These are phyloP conservation scores for Pythium guiyangense DNA, from an alignment of 352 stramenopile genomes.

Conservation along the genomic window DNA sequence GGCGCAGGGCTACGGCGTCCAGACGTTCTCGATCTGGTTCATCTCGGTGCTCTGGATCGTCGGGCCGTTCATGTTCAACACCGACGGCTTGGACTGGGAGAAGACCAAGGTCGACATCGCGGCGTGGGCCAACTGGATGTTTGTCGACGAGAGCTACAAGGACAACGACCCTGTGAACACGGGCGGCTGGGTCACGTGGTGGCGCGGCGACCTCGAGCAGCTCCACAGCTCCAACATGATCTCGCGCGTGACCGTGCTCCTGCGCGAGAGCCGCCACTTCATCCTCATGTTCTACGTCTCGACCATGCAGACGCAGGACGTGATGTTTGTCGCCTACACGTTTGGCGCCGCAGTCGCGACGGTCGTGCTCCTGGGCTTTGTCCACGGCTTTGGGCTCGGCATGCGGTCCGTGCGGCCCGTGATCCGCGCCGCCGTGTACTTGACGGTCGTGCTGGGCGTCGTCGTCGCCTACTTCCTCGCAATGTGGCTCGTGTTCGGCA, in stretches of 20 bases:
- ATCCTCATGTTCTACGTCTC: constrained; percentile 68
- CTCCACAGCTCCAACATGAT: constrained; percentile 66
- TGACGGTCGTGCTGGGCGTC: constrained; percentile 21
- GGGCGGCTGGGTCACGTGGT: constrained; percentile 74
- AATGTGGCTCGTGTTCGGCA: constrained; percentile 33
- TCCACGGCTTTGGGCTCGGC: constrained; percentile 25
- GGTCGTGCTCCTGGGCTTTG: constrained; percentile 7
- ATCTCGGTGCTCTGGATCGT: constrained; percentile 69
- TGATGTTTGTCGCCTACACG: constrained; percentile 46
- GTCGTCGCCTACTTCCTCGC: constrained; percentile 47
- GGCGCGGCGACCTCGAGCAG: constrained; percentile 59
- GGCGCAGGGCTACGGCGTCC: constrained; percentile 63
- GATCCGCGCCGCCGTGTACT: constrained; percentile 40
- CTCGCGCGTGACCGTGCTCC: constrained; percentile 56
- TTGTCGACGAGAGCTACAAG: constrained; percentile 51
- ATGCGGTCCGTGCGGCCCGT: constrained; percentile 34
- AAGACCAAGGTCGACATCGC: constrained; percentile 72
- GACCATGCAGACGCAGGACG: constrained; percentile 35
- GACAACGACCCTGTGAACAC: constrained; percentile 58
- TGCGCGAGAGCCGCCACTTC: constrained; percentile 72
- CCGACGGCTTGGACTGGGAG: constrained; percentile 64
- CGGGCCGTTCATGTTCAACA: constrained; percentile 78
- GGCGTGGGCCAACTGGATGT: constrained; percentile 72
- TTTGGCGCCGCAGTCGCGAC: constrained; percentile 47
- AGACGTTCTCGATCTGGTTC: constrained; percentile 81